These are phyloP conservation scores for Vaccinium darrowii DNA, from an alignment of 148 eudicot genomes.

Conservation along the genomic window DNA sequence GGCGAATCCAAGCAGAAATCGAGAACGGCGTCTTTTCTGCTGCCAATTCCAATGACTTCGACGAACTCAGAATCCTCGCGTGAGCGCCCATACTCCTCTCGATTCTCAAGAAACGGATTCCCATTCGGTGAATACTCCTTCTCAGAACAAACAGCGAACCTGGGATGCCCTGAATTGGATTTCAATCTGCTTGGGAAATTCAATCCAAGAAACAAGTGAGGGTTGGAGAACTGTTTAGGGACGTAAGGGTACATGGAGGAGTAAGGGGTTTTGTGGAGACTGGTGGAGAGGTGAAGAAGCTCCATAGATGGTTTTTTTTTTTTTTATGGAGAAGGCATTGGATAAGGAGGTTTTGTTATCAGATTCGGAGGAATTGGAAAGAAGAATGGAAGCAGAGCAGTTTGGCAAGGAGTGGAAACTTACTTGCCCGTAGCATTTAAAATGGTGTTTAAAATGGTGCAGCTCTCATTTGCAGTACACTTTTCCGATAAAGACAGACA, in stretches of 20 bases:
- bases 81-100: background rate
- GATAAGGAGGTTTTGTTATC: background rate
- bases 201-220: background rate
- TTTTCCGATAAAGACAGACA: no score
- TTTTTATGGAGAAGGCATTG: background rate
- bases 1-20: constrained; percentile 45
- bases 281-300: background rate
- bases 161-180: background rate
- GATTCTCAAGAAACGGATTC: background rate
- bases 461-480: no score
- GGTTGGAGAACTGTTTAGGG: background rate
- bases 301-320: background rate
- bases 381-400: background rate
- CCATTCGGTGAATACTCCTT: background rate
- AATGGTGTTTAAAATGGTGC: no score
- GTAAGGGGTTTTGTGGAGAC: background rate
- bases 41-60: constrained; percentile 47
- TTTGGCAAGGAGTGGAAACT: background rate
- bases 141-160: background rate
- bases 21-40: constrained; percentile 43
- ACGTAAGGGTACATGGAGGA: background rate
- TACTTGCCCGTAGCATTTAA: no score
- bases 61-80: constrained; percentile 19
- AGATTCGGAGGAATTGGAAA: background rate
- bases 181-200: background rate